Base-by-base conservation (phyloP, 1,284 basidiomycete genomes). In the Anthracocystis panici-leucophaei region DNA sequence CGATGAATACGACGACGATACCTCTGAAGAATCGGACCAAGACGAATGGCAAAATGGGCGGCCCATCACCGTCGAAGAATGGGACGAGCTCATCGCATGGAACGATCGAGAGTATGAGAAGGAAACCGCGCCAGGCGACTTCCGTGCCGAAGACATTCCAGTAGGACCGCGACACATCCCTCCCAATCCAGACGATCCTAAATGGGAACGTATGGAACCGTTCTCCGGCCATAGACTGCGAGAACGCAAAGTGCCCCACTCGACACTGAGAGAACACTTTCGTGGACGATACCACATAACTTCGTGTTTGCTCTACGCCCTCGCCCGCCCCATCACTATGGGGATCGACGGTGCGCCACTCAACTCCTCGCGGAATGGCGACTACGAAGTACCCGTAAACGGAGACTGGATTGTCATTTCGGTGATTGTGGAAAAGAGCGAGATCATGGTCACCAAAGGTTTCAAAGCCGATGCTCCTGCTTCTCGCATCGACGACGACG, bases 351-450 rank as follows among this genome's bases (percentile, higher is more conserved):
- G 50, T 50, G 10, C 27, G 27, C 3, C 44, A 20, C 23, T 27
- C 16, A 58, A 65, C 20, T 40, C 49, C 6, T 5, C 9, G 23
- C 31, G 44, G 6, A 66, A 77, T 49, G 79, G 79, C 27, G 91
- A 91, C 16, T 95, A 94, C 85, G 93, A 97, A 55, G 89, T 99
- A 0, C 95, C 95, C 2, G 91, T 98, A 5, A 89, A 90, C 6
- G 92, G 93, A 2, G 96, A 98, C 85, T 98, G 92, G 91, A 89
- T 95, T 49, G 92, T 92, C 9, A 92, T 96, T 57, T 93, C 92
- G 1, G 93, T 95, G 8, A 90, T 96, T 23, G 93, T 93, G 5
- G 93, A 95, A 86, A 90, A 93, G 35, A 91, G 92, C 5, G 90
- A 90, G 21, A 87, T 94, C 75, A 90, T 89, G 71, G 88, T 90